Conservation (phyloP, 768 basidiomycete genomes). For the Boletus sp. region DNA sequence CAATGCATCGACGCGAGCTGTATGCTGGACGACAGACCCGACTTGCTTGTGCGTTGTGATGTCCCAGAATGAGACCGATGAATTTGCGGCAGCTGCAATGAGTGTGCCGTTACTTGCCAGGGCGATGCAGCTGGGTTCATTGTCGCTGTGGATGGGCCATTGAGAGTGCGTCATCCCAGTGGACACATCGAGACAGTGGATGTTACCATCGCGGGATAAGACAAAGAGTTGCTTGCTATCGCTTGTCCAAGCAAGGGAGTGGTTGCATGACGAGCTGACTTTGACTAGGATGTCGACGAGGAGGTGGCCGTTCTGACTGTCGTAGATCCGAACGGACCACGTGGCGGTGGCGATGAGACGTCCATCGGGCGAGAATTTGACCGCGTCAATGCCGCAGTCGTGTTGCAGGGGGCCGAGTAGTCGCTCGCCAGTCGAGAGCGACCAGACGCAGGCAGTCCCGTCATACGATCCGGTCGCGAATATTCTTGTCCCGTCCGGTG, state of each 20-base stretch:
- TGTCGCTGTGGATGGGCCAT: background rate
- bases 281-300: background rate
- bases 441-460: slow-evolving; percentile 3
- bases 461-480: background rate
- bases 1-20: too few species aligned
- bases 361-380: slow-evolving; percentile 12
- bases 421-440: background rate
- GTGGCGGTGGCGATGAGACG: background rate
- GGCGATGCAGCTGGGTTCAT: background rate
- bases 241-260: background rate
- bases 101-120: too few species aligned
- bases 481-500: background rate
- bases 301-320: background rate
- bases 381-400: background rate
- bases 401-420: background rate
- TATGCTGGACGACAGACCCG: background rate
- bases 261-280: fast-evolving
- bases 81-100: background rate
- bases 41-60: background rate
- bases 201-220: background rate
- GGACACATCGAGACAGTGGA: background rate
- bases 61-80: background rate
- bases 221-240: background rate
- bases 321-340: background rate
- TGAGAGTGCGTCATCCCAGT: background rate